These are phyloP conservation scores for Lachnellula occidentalis DNA, from an alignment of 2,329 filamentous ascomycete species.

Conservation along the genomic window DNA sequence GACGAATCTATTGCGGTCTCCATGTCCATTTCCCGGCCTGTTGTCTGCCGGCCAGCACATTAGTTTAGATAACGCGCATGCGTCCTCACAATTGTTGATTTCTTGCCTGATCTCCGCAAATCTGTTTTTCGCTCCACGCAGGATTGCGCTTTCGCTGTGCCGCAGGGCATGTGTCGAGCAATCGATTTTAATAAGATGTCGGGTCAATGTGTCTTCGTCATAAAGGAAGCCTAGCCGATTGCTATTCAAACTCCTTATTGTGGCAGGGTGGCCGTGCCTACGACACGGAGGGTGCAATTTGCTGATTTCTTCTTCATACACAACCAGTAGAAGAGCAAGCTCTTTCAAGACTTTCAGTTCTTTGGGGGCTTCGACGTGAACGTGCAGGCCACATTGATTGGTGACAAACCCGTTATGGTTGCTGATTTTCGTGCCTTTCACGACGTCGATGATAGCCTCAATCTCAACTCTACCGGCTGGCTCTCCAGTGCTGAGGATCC, in stretches of 20 bases:
- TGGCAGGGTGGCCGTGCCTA: conserved; percentile 12
- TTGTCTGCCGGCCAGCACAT: conserved; percentile 11
- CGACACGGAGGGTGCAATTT: conserved; percentile 21
- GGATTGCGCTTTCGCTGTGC: neutral
- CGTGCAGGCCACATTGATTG: conserved; percentile 25
- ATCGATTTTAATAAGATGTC: neutral
- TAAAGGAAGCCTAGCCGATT: conserved; percentile 18
- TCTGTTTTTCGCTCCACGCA: neutral
- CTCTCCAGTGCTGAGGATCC: conserved; percentile 8
- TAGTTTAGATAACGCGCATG: neutral
- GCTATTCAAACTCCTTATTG: conserved; percentile 12
- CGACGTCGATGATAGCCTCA: conserved; percentile 7
- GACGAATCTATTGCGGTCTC: conserved; percentile 12
- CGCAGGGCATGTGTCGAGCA: conserved; percentile 1
- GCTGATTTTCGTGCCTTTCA: conserved; percentile 4
- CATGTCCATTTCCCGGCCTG: neutral
- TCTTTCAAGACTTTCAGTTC: conserved; percentile 14
- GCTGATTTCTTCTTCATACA: conserved; percentile 26
- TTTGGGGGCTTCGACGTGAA: conserved; percentile 21
- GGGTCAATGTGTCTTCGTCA: neutral
- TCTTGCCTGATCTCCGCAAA: neutral
- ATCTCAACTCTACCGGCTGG: conserved; percentile 8
- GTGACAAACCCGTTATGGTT: conserved; percentile 20
- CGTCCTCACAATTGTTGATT: neutral
- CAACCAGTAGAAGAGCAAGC: conserved; percentile 20